Percentiles rank a stretch among this genome's conserved stretches.
Evolutionary conservation across 495 filamentous ascomycete species (phyloP).

Genomic region (Lasiosphaeriaceae sp.): DNA sequence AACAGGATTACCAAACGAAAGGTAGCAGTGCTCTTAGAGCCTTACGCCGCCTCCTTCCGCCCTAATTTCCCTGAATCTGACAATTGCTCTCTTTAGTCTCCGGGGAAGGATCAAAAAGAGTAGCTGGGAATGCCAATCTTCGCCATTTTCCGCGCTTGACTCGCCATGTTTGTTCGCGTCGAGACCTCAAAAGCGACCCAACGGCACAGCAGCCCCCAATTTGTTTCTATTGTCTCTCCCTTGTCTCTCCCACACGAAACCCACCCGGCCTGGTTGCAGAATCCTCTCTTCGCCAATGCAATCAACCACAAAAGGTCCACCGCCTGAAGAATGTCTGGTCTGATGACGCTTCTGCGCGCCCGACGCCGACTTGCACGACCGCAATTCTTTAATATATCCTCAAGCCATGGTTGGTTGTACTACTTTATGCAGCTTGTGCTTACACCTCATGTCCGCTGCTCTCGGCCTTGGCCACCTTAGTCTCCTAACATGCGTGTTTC

Average conservation of each 20-base stretch:
- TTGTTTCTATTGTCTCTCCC: background rate
- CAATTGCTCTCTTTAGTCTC: background rate
- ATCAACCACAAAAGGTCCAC: background rate
- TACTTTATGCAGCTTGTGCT: background rate
- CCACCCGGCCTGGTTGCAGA: background rate
- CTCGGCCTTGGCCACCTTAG: background rate
- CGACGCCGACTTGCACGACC: background rate
- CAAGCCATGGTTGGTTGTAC: background rate
- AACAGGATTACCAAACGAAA: too few relatives aligned
- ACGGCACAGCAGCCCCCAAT: background rate
- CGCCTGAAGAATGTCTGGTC: background rate
- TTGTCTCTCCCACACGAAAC: background rate
- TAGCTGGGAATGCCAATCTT: background rate
- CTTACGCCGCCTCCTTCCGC: background rate
- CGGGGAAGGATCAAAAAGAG: background rate
- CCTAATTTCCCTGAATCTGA: background rate
- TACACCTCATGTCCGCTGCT: background rate
- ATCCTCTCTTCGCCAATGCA: background rate
- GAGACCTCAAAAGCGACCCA: background rate
- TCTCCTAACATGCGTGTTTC: background rate
- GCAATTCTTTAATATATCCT: background rate
- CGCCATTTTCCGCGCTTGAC: background rate
- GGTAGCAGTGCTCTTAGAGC: background rate
- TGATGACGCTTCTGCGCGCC: background rate
- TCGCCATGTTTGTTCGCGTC: background rate